phyloP scores from a whole-genome alignment of 1,139 yeast genomes.

The Suhomyces kunorum region DNA sequence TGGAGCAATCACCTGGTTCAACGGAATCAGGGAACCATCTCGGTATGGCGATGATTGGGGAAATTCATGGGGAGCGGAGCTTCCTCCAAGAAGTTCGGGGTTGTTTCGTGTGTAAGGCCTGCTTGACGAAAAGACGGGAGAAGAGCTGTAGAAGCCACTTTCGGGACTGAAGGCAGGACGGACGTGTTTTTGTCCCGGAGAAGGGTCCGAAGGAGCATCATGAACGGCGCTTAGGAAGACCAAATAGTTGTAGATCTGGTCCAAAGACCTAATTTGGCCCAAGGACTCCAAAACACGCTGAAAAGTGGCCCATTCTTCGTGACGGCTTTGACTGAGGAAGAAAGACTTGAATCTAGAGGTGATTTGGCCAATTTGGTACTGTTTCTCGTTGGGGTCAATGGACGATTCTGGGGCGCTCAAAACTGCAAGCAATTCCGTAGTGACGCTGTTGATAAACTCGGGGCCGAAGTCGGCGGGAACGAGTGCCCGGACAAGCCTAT shows the following conservation, averaged over 20 bases:
- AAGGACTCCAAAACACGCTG: slow-evolving; percentile 35
- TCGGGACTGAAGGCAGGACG: slow-evolving; percentile 1
- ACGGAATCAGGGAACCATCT: slow-evolving; percentile 7
- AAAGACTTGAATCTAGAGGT: slow-evolving; percentile 27
- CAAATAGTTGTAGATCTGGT: slow-evolving; percentile 42
- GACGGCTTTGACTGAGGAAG: slow-evolving; percentile 29
- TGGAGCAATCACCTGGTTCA: slow-evolving; percentile 27
- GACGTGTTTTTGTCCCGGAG: slow-evolving; percentile 1
- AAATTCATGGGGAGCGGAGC: neutral
- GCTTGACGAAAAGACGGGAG: slow-evolving; percentile 6
- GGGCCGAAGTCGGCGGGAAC: slow-evolving; percentile 44
- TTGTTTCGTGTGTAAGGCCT: slow-evolving; percentile 9
- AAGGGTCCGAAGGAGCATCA: slow-evolving; percentile 2
- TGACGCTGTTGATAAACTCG: slow-evolving; percentile 38
- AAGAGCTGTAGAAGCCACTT: slow-evolving; percentile 6
- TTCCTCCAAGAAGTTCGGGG: slow-evolving; percentile 1
- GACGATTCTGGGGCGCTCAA: slow-evolving; percentile 15
- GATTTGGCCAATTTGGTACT: slow-evolving; percentile 21
- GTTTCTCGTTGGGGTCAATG: slow-evolving; percentile 12
- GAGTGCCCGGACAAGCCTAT: slow-evolving; percentile 40
- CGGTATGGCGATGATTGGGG: slow-evolving; percentile 12
- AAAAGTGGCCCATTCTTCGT: slow-evolving; percentile 36
- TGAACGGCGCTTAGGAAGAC: slow-evolving; percentile 28
- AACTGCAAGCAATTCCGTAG: slow-evolving; percentile 28
- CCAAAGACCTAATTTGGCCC: slow-evolving; percentile 28